phyloP scores from a whole-genome alignment of 2,329 filamentous ascomycete genomes.

The Aspergillaceae sp. region DNA sequence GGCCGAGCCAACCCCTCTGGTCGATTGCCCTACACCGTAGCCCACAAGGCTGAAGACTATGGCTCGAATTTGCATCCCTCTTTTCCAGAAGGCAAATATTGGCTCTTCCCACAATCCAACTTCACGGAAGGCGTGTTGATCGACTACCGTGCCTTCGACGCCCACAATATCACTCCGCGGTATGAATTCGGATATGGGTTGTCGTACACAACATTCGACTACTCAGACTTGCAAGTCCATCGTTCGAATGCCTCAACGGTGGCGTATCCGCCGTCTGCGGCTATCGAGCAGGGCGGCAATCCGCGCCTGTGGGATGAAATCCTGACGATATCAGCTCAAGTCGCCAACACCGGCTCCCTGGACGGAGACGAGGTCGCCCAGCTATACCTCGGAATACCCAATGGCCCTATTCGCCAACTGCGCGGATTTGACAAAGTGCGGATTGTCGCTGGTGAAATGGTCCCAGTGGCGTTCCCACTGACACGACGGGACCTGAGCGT shows the following conservation, averaged over 20 bases:
- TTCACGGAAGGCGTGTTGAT: constrained; percentile 47
- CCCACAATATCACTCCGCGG: constrained; percentile 24
- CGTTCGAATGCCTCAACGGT: constrained; percentile 28
- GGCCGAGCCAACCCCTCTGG: constrained; percentile 51
- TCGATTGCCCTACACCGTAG: constrained; percentile 54
- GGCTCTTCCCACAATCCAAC: constrained; percentile 21
- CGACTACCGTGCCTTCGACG: constrained; percentile 48
- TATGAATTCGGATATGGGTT: constrained; percentile 34
- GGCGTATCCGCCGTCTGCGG: constrained; percentile 14
- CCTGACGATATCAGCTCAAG: constrained; percentile 37
- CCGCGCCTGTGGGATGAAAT: constrained; percentile 45
- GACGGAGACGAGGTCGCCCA: constrained; percentile 45
- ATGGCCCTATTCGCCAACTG: constrained; percentile 30
- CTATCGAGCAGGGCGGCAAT: constrained; percentile 48
- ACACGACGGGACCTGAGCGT: constrained; percentile 22
- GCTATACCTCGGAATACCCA: constrained; percentile 42
- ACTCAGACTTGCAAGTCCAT: constrained; percentile 7
- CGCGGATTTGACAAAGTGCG: constrained; percentile 45
- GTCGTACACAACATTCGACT: constrained; percentile 20
- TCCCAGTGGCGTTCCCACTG: constrained; percentile 37
- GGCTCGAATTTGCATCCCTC: constrained; percentile 19
- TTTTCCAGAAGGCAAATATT: constrained; percentile 8
- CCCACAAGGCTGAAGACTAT: constrained; percentile 50
- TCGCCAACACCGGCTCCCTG: constrained; percentile 43
- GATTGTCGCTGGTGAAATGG: constrained; percentile 34